phyloP scores from a whole-genome alignment of 164 flowering plant genomes.

The Warburgia ugandensis region DNA sequence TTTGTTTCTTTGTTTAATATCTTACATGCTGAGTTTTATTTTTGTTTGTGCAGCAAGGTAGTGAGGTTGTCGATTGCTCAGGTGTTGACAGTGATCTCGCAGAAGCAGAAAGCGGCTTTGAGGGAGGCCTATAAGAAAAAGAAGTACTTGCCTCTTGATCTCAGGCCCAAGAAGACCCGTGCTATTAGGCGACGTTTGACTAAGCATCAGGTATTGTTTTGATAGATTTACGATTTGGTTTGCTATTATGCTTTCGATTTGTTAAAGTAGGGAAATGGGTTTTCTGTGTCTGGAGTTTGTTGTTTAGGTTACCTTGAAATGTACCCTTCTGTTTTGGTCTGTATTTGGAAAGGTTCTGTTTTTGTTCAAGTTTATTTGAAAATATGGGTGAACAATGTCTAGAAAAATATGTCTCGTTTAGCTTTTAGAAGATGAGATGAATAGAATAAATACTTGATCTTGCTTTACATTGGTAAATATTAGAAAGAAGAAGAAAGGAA shows the following conservation, averaged over 20 bases:
- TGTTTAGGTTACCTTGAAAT: too few relatives aligned
- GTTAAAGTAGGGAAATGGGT: too few relatives aligned
- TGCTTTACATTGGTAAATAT: too few relatives aligned
- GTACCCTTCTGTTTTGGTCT: too few relatives aligned
- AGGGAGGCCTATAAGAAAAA: conserved; percentile 62
- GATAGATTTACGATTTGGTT: not conserved
- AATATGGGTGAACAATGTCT: too few relatives aligned
- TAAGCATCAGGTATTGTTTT: conserved; percentile 46
- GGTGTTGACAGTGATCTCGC: conserved; percentile 54
- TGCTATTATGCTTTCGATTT: not conserved
- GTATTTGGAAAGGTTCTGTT: too few relatives aligned
- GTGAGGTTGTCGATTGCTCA: conserved; percentile 63
- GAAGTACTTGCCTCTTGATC: conserved; percentile 59
- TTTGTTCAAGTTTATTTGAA: too few relatives aligned
- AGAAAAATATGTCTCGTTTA: too few relatives aligned
- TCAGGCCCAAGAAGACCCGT: conserved; percentile 69
- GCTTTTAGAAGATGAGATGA: too few relatives aligned
- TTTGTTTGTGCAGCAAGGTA: conserved; percentile 41
- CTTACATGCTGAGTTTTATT: not conserved
- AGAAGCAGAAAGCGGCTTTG: conserved; percentile 52
- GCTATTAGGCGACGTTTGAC: conserved; percentile 56
- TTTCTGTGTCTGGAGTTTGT: too few relatives aligned
- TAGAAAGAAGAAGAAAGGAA: too few relatives aligned
- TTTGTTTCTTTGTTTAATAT: not conserved
- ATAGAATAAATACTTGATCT: too few relatives aligned